Conservation (phyloP, 495 filamentous ascomycete species). For the Trichocladium uniseriatum region DNA sequence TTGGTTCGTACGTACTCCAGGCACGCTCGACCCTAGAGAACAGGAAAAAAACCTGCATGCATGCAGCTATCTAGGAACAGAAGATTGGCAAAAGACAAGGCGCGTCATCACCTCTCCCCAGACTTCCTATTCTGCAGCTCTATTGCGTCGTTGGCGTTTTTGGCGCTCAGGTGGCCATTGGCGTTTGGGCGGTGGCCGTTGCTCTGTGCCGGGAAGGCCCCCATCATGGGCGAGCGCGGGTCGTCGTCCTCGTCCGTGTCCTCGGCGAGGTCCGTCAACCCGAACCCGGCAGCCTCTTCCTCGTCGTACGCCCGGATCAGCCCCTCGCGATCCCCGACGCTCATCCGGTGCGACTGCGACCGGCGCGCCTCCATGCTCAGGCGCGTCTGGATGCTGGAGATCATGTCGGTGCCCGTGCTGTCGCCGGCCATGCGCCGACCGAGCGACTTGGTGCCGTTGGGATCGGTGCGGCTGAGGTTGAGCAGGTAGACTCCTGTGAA, state of each 20-base stretch:
- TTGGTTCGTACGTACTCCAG: no score
- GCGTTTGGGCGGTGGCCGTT: conserved; percentile 12
- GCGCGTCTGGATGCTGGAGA: conserved; percentile 80
- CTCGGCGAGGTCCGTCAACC: conserved; percentile 54
- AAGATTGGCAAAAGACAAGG: neutral
- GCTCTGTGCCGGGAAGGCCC: conserved; percentile 5
- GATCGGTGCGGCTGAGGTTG: conserved; percentile 85
- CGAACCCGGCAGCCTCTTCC: conserved; percentile 59
- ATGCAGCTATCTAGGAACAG: no score
- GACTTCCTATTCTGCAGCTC: conserved; percentile 36
- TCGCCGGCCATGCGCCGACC: conserved; percentile 57
- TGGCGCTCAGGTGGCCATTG: conserved; percentile 7
- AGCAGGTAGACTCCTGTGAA: conserved; percentile 96
- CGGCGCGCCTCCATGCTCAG: conserved; percentile 85
- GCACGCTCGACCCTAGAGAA: no score
- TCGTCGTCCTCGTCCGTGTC: conserved; percentile 49
- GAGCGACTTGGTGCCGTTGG: conserved; percentile 62
- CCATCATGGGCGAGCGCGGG: conserved; percentile 27
- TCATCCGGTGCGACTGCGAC: conserved; percentile 37
- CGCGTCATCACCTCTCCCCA: conserved; percentile 18
- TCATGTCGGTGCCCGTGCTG: conserved; percentile 79
- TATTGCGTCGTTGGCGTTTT: conserved; percentile 31
- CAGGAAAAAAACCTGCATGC: neutral
- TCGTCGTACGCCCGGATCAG: conserved; percentile 77
- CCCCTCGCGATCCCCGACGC: conserved; percentile 61